Base-by-base conservation (phyloP, 176 grass and related monocot genomes). In the Musa acuminata region DNA sequence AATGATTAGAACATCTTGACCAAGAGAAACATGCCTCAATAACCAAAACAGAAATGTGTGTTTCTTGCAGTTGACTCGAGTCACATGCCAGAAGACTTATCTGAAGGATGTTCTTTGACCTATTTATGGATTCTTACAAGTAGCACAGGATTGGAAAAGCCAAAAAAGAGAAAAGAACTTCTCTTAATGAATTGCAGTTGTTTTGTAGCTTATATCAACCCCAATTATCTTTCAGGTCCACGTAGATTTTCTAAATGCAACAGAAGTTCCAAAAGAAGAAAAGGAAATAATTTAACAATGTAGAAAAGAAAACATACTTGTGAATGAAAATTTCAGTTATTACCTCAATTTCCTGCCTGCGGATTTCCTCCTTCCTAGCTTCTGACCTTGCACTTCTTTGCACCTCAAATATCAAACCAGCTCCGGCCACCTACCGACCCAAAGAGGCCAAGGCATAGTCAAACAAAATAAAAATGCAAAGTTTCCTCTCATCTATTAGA, bases 341-440 rank as follows among this genome's bases (percentile, higher is more conserved):
- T 72, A 98, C 95, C 90, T 94, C 86, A 82, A 99, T 86, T 87
- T 94, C 95, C 67, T 84, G 91, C 77, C 73, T 94, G n/a, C 88
- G 86, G 67, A 86, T 79, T 87, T 94, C 90, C 80, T 99, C 95
- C 69, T 94, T 98, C 78, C 90, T 99, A 72, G 90, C 88, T 83
- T 99, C 95, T 49, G 95, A 99, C 67, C 95, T 87, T 75, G 95
- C 90, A 60, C 81, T 91, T 87, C 95, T 91, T 64, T 99, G 95
- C 35, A 99, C 95, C 82, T 94, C 90, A 84, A 98, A 94, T 59
- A 94, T 89, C 75, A 98, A 84, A 75, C 88, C 95, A 52, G 78
- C 86, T 52, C 89, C 90, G 68, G 82, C 95, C 17, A 98, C 95
- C 95, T 99, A 85, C 57, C 69, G 77, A 12, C 8, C 79, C 27